Percentiles rank a stretch among this genome's conserved stretches.
Conservation (phyloP, 1,284 basidiomycete genomes). For the Mycena sp. region DNA sequence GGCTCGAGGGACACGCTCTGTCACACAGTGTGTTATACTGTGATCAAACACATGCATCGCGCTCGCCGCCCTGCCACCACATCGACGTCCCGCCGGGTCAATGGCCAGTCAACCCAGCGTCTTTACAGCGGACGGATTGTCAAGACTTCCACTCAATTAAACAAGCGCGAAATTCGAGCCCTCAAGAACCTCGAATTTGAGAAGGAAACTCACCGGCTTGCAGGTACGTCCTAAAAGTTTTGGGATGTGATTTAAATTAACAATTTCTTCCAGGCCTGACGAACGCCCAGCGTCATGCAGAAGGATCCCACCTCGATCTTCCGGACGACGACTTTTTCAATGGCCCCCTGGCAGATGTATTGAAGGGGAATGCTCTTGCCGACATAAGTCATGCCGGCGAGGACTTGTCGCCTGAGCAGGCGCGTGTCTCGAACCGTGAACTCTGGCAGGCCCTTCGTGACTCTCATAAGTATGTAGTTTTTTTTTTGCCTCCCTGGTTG, state of each 20-base stretch:
- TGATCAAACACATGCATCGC: no score
- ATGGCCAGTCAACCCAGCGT: no score
- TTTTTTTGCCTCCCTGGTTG: neutral
- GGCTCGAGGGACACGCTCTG: no score
- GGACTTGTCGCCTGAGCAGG: neutral
- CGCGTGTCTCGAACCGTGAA: neutral
- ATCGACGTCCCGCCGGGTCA: no score
- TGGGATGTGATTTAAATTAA: neutral
- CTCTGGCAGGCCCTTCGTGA: constrained; percentile 3
- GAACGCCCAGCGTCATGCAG: neutral
- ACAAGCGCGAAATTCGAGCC: neutral
- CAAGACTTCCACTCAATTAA: no score
- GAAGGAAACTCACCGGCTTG: neutral
- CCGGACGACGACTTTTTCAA: neutral
- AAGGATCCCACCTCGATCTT: neutral
- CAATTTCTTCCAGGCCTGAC: neutral
- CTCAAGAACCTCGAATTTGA: neutral
- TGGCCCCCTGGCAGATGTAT: neutral
- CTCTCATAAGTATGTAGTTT: neutral
- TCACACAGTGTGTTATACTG: no score
- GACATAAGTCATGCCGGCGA: constrained; percentile 1
- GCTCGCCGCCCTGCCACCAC: no score
- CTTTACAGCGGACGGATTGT: no score
- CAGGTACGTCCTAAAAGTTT: neutral
- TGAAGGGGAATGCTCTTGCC: neutral